These are phyloP conservation scores for Ceriops zippeliana DNA, from an alignment of 345 rosid genomes.

Conservation along the genomic window DNA sequence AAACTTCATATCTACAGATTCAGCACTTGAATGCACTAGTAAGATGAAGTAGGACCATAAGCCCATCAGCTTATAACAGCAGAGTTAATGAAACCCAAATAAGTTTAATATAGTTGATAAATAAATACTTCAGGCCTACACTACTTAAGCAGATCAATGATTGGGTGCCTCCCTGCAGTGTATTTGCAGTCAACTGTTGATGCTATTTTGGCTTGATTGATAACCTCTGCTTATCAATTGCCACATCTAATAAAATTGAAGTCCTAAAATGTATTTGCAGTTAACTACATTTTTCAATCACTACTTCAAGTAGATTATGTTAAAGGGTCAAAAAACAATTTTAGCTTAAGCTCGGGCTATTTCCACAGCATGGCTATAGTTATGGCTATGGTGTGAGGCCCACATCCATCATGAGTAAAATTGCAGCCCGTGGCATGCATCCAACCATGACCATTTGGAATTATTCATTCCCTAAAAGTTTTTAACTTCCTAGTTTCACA, in stretches of 20 bases:
- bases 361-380: not conserved
- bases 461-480: not conserved
- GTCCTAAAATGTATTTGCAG: conserved; percentile 1
- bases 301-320: not conserved
- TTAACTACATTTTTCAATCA: not conserved
- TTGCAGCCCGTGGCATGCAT: too few species aligned
- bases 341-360: not conserved
- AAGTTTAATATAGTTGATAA: not conserved
- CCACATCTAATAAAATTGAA: not conserved
- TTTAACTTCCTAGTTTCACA: not conserved
- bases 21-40: not conserved
- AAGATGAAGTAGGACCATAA: not conserved
- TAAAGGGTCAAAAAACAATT: not conserved
- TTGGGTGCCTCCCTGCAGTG: not conserved
- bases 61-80: not conserved
- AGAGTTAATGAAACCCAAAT: not conserved
- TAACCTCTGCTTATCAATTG: not conserved
- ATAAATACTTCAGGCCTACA: not conserved
- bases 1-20: not conserved
- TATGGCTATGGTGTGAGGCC: not conserved
- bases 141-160: not conserved
- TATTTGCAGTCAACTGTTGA: not conserved
- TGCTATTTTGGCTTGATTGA: too few species aligned
- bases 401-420: not conserved
- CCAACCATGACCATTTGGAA: not conserved